These are phyloP conservation scores for Crithidia brevicula DNA, from an alignment of 208 protist genomes.

Conservation along the genomic window DNA sequence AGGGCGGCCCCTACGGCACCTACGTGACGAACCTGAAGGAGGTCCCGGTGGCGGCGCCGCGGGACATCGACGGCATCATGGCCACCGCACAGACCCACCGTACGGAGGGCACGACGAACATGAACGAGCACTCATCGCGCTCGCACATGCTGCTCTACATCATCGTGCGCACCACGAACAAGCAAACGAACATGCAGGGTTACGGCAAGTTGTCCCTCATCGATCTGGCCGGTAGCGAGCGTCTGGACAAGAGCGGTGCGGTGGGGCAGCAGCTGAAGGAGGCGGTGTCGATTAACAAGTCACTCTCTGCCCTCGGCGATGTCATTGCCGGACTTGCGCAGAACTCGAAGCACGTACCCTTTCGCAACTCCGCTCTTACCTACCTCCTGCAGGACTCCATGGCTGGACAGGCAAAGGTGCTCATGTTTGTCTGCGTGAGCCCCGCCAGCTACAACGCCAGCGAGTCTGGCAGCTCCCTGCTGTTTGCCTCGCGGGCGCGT, in stretches of 20 bases:
- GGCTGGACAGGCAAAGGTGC: slow-evolving; percentile 94
- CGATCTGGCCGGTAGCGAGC: slow-evolving; percentile 93
- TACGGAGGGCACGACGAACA: slow-evolving; percentile 90
- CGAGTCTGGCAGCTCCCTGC: slow-evolving; percentile 88
- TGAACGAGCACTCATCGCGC: slow-evolving; percentile 94
- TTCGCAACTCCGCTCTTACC: slow-evolving; percentile 92
- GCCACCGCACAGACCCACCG: slow-evolving; percentile 67
- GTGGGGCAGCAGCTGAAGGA: slow-evolving; percentile 90
- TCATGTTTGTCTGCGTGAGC: slow-evolving; percentile 96
- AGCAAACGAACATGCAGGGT: slow-evolving; percentile 86
- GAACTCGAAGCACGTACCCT: slow-evolving; percentile 90
- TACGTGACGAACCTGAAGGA: slow-evolving; percentile 92
- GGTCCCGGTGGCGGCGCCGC: slow-evolving; percentile 58
- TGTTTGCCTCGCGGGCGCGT: slow-evolving; percentile 91
- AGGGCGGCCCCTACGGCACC: slow-evolving; percentile 87
- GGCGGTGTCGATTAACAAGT: slow-evolving; percentile 93
- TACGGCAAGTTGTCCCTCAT: slow-evolving; percentile 95
- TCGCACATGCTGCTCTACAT: slow-evolving; percentile 96
- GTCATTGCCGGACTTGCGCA: slow-evolving; percentile 89
- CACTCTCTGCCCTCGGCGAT: slow-evolving; percentile 88
- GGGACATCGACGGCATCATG: slow-evolving; percentile 89
- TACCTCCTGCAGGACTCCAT: slow-evolving; percentile 93
- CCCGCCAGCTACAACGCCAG: slow-evolving; percentile 93
- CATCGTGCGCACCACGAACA: slow-evolving; percentile 87
- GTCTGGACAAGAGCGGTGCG: slow-evolving; percentile 88